These are phyloP conservation scores for Mycogone perniciosa DNA, from an alignment of 2,329 filamentous ascomycete genomes.

Conservation along the genomic window DNA sequence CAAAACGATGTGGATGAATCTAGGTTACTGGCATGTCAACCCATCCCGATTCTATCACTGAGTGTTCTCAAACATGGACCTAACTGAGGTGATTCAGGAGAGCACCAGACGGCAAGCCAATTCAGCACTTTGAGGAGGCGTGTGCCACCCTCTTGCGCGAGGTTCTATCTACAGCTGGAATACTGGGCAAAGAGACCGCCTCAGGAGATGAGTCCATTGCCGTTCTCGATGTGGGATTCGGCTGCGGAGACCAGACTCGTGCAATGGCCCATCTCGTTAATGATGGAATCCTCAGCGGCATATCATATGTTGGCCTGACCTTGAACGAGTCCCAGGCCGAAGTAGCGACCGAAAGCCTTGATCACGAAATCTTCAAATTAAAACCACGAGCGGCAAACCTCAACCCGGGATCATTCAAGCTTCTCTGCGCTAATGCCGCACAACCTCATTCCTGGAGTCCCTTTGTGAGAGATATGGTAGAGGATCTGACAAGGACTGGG, in stretches of 20 bases:
- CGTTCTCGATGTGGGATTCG: slow-evolving; percentile 50
- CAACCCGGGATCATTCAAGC: slow-evolving; percentile 18
- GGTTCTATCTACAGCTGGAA: slow-evolving; percentile 37
- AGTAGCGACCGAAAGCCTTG: slow-evolving; percentile 25
- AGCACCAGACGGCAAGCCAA: slow-evolving; percentile 21
- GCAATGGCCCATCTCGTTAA: slow-evolving; percentile 27
- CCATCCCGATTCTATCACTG: not conserved
- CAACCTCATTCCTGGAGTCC: slow-evolving; percentile 37
- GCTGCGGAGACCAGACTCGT: slow-evolving; percentile 52
- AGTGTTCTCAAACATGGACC: not conserved
- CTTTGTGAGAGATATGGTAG: slow-evolving; percentile 18
- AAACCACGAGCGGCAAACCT: too few relatives aligned
- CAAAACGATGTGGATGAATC: slow-evolving; percentile 56
- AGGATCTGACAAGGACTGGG: not conserved
- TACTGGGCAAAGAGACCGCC: slow-evolving; percentile 21
- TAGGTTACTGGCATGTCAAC: slow-evolving; percentile 46
- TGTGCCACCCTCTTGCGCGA: slow-evolving; percentile 43
- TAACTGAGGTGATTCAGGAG: slow-evolving; percentile 22
- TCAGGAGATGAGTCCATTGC: not conserved
- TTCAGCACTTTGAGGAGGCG: slow-evolving; percentile 38
- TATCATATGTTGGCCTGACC: slow-evolving; percentile 49
- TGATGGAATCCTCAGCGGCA: slow-evolving; percentile 18
- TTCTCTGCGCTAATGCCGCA: slow-evolving; percentile 46
- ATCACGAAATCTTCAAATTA: slow-evolving; percentile 15
- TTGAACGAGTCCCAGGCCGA: slow-evolving; percentile 40